These are phyloP conservation scores for Myxozyma neglecta DNA, from an alignment of 805 yeast genomes.

Conservation along the genomic window DNA sequence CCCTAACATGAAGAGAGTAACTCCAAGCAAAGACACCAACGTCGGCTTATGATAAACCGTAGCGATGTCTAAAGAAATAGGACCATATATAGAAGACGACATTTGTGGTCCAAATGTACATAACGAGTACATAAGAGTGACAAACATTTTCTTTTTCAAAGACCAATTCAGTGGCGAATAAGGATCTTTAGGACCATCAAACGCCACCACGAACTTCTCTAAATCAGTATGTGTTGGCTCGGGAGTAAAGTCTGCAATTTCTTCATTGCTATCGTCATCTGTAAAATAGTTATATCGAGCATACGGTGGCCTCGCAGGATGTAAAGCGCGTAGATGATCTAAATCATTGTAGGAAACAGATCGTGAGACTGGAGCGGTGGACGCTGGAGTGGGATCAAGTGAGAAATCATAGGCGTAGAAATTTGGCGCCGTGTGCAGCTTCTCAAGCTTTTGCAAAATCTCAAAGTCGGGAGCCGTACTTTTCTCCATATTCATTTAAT, in stretches of 20 bases:
- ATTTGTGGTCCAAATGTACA: slow-evolving; percentile 50
- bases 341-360: slow-evolving; percentile 8
- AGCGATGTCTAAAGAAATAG: slow-evolving; percentile 12
- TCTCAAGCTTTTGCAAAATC: neutral
- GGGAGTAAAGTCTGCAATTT: slow-evolving; percentile 18
- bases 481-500: neutral
- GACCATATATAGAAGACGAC: slow-evolving; percentile 49
- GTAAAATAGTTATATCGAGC: neutral
- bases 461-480: neutral
- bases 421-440: slow-evolving; percentile 8
- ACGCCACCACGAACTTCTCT: slow-evolving; percentile 48
- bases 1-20: slow-evolving; percentile 26
- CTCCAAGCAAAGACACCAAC: slow-evolving; percentile 24
- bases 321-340: slow-evolving; percentile 1
- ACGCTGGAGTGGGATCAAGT: neutral
- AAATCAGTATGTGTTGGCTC: slow-evolving; percentile 10
- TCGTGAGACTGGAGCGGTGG: slow-evolving; percentile 7
- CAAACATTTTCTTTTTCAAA: slow-evolving; percentile 39
- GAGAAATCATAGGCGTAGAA: neutral
- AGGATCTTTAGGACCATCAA: slow-evolving; percentile 71
- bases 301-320: neutral
- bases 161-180: slow-evolving; percentile 61
- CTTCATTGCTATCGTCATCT: slow-evolving; percentile 5
- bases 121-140: slow-evolving; percentile 45
- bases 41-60: slow-evolving; percentile 1